These are phyloP conservation scores for Plasmodium coatneyi DNA, from an alignment of 169 alveolate genomes.

Conservation along the genomic window DNA sequence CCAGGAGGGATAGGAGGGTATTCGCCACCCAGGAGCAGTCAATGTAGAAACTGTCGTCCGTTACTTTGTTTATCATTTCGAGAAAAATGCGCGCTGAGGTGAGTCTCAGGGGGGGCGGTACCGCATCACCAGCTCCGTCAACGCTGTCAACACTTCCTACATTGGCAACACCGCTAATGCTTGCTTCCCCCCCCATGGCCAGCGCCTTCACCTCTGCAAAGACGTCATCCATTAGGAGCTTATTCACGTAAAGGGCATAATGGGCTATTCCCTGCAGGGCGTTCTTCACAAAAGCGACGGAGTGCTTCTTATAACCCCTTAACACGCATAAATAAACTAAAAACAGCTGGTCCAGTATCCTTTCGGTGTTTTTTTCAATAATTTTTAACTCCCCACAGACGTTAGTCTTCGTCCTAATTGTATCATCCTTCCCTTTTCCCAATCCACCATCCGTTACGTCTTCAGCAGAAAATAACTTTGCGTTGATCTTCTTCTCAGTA, in stretches of 20 bases:
- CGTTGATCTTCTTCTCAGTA: constrained; percentile 43
- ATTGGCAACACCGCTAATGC: neutral
- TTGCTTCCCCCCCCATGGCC: neutral
- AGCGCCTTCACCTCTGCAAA: constrained; percentile 39
- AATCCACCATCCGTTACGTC: neutral
- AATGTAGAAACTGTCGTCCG: constrained; percentile 29
- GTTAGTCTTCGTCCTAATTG: constrained; percentile 34
- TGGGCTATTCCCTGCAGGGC: constrained; percentile 25
- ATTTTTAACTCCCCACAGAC: constrained; percentile 62
- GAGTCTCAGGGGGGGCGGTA: neutral
- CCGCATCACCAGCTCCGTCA: neutral
- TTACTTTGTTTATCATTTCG: constrained; percentile 33
- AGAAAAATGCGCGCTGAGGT: constrained; percentile 29
- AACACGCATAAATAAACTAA: constrained; percentile 53
- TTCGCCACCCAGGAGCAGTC: constrained; percentile 66
- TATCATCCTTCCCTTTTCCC: neutral
- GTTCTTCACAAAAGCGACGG: constrained; percentile 23
- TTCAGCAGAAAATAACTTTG: constrained; percentile 30
- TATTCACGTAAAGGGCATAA: constrained; percentile 61
- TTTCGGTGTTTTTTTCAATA: constrained; percentile 53
- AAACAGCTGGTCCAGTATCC: constrained; percentile 54
- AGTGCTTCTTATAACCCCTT: constrained; percentile 33
- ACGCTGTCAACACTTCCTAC: neutral
- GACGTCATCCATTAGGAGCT: constrained; percentile 66
- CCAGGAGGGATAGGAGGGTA: constrained; percentile 6